These are phyloP conservation scores for Neoscytalidium dimidiatum DNA, from an alignment of 2,329 filamentous ascomycete species.

Conservation along the genomic window DNA sequence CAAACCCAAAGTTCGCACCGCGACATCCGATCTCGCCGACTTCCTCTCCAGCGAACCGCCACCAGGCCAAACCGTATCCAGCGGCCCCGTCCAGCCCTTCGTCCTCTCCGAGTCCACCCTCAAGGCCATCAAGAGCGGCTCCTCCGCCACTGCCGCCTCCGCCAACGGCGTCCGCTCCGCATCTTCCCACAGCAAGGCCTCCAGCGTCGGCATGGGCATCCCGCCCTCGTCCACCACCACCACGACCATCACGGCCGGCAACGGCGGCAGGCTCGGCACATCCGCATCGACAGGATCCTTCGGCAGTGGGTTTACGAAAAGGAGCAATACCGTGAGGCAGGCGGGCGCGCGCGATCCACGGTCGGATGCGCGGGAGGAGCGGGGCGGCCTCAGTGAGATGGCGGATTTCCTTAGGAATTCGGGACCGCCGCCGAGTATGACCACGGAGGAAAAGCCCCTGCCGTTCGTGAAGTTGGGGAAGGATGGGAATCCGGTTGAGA, in stretches of 20 bases:
- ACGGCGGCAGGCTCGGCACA: background rate
- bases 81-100: conserved; percentile 30
- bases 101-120: conserved; percentile 21
- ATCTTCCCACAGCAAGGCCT: conserved; percentile 24
- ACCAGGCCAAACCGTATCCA: conserved; percentile 44
- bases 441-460: conserved; percentile 5
- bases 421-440: conserved; percentile 36
- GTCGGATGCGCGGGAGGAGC: background rate
- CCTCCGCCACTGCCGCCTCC: conserved; percentile 19
- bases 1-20: conserved; percentile 34
- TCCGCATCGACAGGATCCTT: background rate
- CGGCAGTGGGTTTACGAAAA: background rate
- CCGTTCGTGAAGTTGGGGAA: conserved; percentile 18
- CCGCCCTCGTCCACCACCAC: background rate
- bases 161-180: conserved; percentile 23
- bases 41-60: conserved; percentile 72
- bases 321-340: background rate
- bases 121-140: conserved; percentile 10
- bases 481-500: conserved; percentile 13
- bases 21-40: conserved; percentile 62
- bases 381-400: conserved; percentile 34
- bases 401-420: conserved; percentile 47
- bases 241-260: background rate
- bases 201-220: background rate
- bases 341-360: background rate